A percentile compares a stretch with the other conserved stretches of the same genome.
Evolutionary conservation across 228 moss, liverwort and hornwort genomes (phyloP).

Genomic region (Sphagnum fallax): DNA sequence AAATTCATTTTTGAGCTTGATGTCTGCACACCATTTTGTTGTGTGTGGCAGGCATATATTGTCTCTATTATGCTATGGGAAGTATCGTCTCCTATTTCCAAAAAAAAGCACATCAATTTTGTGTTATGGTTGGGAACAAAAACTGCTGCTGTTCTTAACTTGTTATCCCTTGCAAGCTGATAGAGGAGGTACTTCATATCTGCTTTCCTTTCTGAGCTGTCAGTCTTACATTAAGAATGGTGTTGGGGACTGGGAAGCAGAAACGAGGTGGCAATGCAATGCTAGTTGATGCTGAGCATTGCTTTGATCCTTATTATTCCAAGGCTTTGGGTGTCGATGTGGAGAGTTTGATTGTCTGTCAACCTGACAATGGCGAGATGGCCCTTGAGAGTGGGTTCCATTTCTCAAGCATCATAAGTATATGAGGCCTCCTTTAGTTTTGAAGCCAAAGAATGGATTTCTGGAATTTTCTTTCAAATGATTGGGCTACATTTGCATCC

Average conservation of each 20-base stretch:
- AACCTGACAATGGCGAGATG: slow-evolving; percentile 94
- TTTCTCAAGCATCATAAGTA: not conserved
- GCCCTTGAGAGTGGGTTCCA: slow-evolving; percentile 69
- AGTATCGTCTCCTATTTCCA: too few relatives aligned
- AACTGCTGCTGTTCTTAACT: too few relatives aligned
- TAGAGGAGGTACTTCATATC: too few relatives aligned
- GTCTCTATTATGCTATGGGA: too few relatives aligned
- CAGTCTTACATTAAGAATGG: too few relatives aligned
- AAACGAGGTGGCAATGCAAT: slow-evolving; percentile 86
- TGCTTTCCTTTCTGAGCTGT: too few relatives aligned
- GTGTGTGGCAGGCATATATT: too few relatives aligned
- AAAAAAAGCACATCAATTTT: too few relatives aligned
- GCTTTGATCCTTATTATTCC: slow-evolving; percentile 90
- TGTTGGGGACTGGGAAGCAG: slow-evolving; percentile 32
- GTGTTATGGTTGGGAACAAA: too few relatives aligned
- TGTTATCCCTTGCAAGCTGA: too few relatives aligned
- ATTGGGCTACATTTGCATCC: not conserved
- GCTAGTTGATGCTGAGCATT: slow-evolving; percentile 95
- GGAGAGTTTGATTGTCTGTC: slow-evolving; percentile 92
- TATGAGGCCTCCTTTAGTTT: not conserved
- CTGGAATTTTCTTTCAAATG: not conserved
- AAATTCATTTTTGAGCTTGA: too few relatives aligned
- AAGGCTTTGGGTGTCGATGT: slow-evolving; percentile 87
- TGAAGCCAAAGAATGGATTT: not conserved
- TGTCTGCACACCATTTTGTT: too few relatives aligned